Conservation (phyloP, 2,329 filamentous ascomycete species). For the Arthrobotrys iridis region DNA sequence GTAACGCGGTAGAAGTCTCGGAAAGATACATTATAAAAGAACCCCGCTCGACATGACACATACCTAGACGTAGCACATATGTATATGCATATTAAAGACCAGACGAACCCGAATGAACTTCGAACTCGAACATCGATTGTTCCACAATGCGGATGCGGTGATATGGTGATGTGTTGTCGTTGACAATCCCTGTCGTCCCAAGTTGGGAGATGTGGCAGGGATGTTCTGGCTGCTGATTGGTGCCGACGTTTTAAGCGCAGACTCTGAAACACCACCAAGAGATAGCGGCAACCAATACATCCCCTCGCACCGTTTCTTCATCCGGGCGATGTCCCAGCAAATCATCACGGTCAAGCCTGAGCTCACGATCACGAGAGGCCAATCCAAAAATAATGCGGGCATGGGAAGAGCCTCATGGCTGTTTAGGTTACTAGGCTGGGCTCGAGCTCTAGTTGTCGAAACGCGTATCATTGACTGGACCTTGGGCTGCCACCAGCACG, state of each 20-base stretch:
- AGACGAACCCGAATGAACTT: no score
- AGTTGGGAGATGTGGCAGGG: constrained; percentile 42
- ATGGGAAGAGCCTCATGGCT: constrained; percentile 35
- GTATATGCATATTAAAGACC: no score
- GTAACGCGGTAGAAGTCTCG: no score
- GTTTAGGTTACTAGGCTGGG: not conserved
- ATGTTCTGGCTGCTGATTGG: constrained; percentile 41
- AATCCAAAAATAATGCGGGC: constrained; percentile 47
- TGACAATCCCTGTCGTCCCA: constrained; percentile 23
- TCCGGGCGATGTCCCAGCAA: constrained; percentile 38
- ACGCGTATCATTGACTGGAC: constrained; percentile 51
- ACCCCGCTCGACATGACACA: no score
- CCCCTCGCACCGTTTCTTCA: constrained; percentile 39
- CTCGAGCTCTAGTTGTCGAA: constrained; percentile 32
- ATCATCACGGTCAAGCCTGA: constrained; percentile 27
- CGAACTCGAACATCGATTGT: not conserved
- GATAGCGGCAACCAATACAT: constrained; percentile 53
- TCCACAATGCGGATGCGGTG: constrained; percentile 1
- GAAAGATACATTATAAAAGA: no score
- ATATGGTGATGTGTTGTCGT: constrained; percentile 32
- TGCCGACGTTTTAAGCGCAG: constrained; percentile 33
- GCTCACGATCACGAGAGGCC: constrained; percentile 34
- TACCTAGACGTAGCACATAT: no score
- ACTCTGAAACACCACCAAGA: constrained; percentile 31
- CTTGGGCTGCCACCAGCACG: constrained; percentile 44